phyloP scores from a whole-genome alignment of 2,329 filamentous ascomycete genomes.

The Ophiostoma sp. region DNA sequence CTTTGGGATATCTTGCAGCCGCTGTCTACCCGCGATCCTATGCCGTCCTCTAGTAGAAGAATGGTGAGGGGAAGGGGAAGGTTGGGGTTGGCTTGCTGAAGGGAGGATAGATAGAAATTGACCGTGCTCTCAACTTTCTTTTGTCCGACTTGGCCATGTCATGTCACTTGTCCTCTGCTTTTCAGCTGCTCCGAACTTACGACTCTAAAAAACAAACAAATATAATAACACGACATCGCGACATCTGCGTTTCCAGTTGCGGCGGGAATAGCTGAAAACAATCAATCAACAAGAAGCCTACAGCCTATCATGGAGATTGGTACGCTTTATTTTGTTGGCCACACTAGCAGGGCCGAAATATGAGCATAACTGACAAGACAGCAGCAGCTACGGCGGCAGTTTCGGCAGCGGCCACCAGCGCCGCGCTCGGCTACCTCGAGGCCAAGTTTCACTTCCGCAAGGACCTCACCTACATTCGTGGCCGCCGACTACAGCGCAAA shows the following conservation, averaged over 20 bases:
- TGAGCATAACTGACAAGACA: not conserved
- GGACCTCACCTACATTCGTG: constrained; percentile 50
- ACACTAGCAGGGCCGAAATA: not conserved
- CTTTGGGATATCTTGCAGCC: constrained; percentile 7
- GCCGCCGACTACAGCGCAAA: constrained; percentile 40
- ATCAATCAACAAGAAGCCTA: not conserved
- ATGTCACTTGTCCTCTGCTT: not conserved
- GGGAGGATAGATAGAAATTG: not conserved
- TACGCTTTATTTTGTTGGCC: not conserved
- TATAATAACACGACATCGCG: not conserved
- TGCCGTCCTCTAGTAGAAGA: not conserved
- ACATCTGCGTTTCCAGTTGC: not conserved
- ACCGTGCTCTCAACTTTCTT: not conserved
- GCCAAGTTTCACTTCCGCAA: constrained; percentile 63
- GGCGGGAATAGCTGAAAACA: not conserved
- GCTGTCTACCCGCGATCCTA: not conserved
- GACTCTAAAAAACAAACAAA: too few species aligned
- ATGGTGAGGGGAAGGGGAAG: not conserved
- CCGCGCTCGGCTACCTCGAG: constrained; percentile 55
- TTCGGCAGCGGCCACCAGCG: constrained; percentile 31
- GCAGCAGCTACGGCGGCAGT: constrained; percentile 27
- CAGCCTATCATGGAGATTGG: constrained; percentile 1
- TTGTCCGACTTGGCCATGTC: not conserved
- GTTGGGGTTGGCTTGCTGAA: not conserved
- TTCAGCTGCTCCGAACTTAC: not conserved